Evolutionary conservation across 2,329 filamentous ascomycete genomes (phyloP), one percentile per base, ranked within the genome.

Genomic region (Trichoderma lentiforme): DNA sequence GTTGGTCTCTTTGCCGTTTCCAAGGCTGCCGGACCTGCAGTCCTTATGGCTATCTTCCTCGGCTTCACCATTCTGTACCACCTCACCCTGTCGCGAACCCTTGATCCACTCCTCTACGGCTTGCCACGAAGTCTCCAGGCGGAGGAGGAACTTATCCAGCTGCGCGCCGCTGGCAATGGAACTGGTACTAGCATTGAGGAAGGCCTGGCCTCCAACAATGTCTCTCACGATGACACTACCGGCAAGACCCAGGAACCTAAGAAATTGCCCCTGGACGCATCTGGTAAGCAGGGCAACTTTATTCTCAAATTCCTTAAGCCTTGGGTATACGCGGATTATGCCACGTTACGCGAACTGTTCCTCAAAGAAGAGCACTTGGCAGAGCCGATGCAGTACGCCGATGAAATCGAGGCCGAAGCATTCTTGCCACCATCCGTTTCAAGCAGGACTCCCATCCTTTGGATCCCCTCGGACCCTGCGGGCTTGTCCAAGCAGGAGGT

Each of bases 1-100:
- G 89, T 97, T 74, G 94, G 94, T 67, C 87, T 97, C 47, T 96
- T 97, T 78, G 89, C 88, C 57, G 89, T 95, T 71, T 88, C 88
- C 83, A 82, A 84, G 67, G 88, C 89, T 1, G 78, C 90, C 14
- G 92, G 92, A 1, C 94, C 93, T 1, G 82, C 95, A 72, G 84
- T 93, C 34, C 83, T 97, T 47, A 94, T 94, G 87, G 87, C 92
- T 71, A 82, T 92, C 75, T 92, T 94, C 82, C 84, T 95, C 70
- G 80, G 96, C 79, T 92, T 95, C 81, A 91, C 92, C 15, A 83
- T 92, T 21, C 84, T 97, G 28, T 95, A 92, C 82, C 93, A 97
- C 78, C 80, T 94, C 71, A 90, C 90, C 28, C 84, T 97, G 71
- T 90, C 90, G 79, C 84, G 86, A 28, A 91, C 93, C 2, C 86